Base-by-base conservation (phyloP, 1,139 yeast genomes). In the Sugiyamaella neomexicana region DNA sequence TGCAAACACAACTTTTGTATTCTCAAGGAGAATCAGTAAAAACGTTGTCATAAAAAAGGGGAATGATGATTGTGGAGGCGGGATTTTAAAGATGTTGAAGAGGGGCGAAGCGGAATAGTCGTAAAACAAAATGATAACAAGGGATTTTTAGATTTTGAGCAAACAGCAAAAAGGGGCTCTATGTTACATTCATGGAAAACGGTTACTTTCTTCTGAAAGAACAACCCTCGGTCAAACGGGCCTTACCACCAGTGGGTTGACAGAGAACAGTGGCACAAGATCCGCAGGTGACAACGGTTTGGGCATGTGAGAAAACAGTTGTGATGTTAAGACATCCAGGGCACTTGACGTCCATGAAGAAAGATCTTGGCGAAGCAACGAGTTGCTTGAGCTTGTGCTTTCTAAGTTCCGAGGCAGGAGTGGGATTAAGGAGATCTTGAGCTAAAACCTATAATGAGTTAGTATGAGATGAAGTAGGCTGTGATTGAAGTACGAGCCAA, bases 161-260 rank as follows among this genome's bases (percentile, higher is more conserved):
- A 17, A n/a, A 10, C 32, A 32, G 32, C 12, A n/a, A 45, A 20
- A 20, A 20, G 25, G 25, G 25, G 25, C 25, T 46, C 50, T 48
- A 48, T 48, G 46, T 48, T 48, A 48, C 52, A 48, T 55, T 55
- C 47, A 45, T 50, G 37, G 25, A 37, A 39, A 29, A 31, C 40
- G 29, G 72, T 85, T 90, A 93, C 88, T 93, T 93, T 82, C 89
- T 89, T 86, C 99, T 90, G 95, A 89, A 93, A 73, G 99, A 93
- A 75, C 95, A 87, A 76, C 99, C 99, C 82, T 93, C 99, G 70
- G 98, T 89, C 78, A 93, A 86, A 81, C 89, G 90, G 74, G 98
- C 97, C 85, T 93, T 93, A 83, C 99, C 99, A 83, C 99, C 99
- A 67, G 98, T 89, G 75, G 99, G 99, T 75, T 95, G 88, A 81